Evolutionary conservation across 257 asterid species (phyloP), one percentile per base, ranked within the genome.

Genomic region (Petrea volubilis): DNA sequence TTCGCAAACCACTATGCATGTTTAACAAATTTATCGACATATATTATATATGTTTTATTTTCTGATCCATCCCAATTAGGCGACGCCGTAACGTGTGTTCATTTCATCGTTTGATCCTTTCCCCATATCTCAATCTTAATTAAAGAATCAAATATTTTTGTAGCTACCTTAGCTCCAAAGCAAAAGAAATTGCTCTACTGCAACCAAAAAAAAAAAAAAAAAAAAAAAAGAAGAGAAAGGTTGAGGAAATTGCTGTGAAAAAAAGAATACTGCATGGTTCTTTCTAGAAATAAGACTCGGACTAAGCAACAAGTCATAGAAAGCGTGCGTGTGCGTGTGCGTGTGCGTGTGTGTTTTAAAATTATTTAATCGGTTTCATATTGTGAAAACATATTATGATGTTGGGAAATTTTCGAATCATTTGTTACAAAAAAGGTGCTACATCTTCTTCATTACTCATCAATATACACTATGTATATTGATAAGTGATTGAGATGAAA

Each of bases 121-220:
- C 63, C 62, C 79, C 13, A 15, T 57, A 13, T 12, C 64, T 17
- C 55, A 44, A 24, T 25, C 69, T n/a, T 49, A 67, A 43, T 73
- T 69, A 71, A 47, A 49, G 70, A 65, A 71, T 50, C 43, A 36
- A 23, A 10, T 20, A 49, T 15, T 20, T 11, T n/a, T 17, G 6
- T 38, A 33, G 57, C 72, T 23, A 65, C 51, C 80, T 79, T 79
- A 24, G 31, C 55, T 51, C 67, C 74, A 64, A 79, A 74, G 77
- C 74, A 70, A 79, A 38, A 41, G 25, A 53, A 64, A 3, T 44
- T 6, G 8, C 14, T n/a, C n/a, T n/a, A n/a, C n/a, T n/a, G n/a
- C n/a, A n/a, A n/a, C n/a, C n/a, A n/a, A n/a, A n/a, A n/a, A n/a
- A n/a, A n/a, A n/a, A n/a, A n/a, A n/a, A n/a, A n/a, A n/a, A n/a